Evolutionary conservation across 2,329 filamentous ascomycete species (phyloP).

Genomic region (Sphaerostilbella broomeana): DNA sequence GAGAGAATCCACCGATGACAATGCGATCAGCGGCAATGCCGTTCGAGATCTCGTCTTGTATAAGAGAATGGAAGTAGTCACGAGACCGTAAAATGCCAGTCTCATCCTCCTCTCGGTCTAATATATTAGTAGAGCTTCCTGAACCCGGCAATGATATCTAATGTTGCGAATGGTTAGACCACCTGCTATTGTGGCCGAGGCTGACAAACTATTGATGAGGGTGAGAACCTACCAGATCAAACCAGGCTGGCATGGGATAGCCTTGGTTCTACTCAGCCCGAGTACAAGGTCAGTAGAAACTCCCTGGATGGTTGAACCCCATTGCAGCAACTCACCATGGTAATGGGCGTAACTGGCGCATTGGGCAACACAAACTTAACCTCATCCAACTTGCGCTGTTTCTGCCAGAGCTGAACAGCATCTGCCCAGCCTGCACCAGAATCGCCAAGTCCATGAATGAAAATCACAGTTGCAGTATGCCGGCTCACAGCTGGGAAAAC

Average conservation of each 20-base stretch:
- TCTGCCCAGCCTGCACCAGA: conserved; percentile 71
- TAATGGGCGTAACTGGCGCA: conserved; percentile 80
- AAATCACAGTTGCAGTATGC: conserved; percentile 93
- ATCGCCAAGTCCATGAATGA: conserved; percentile 88
- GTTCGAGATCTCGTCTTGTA: conserved; percentile 66
- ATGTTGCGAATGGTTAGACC: conserved; percentile 24
- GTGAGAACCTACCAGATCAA: conserved; percentile 58
- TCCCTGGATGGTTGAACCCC: not conserved
- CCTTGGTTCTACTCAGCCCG: conserved; percentile 55
- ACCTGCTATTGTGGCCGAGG: too few relatives aligned
- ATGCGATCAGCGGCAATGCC: conserved; percentile 80
- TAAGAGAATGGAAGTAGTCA: conserved; percentile 70
- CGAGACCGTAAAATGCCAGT: conserved; percentile 66
- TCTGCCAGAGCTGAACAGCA: conserved; percentile 81
- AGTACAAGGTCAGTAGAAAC: not conserved
- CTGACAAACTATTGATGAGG: too few relatives aligned
- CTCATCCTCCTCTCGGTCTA: conserved; percentile 57
- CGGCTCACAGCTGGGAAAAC: conserved; percentile 71
- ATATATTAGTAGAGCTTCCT: too few relatives aligned
- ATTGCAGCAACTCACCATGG: conserved; percentile 42
- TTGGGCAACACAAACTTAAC: conserved; percentile 93
- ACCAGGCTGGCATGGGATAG: conserved; percentile 81
- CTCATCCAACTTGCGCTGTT: conserved; percentile 72
- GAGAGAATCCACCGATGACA: conserved; percentile 76
- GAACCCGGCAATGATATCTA: conserved; percentile 5